Percentiles rank a stretch among this genome's conserved stretches.
phyloP scores from a whole-genome alignment of 2,329 filamentous ascomycete genomes.

The Pseudopyricularia javanii region DNA sequence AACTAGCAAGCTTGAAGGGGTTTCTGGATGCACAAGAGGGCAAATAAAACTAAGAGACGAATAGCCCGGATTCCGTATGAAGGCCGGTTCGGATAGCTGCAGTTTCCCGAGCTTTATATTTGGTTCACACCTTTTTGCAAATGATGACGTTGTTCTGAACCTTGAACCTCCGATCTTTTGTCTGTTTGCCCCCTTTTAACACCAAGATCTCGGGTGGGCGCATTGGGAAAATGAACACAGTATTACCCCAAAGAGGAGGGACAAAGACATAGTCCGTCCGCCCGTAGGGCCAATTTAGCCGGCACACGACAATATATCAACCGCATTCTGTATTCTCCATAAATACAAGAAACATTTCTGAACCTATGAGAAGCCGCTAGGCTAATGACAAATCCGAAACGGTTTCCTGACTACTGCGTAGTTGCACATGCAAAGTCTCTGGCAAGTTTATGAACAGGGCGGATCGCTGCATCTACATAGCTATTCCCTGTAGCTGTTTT shows the following conservation, averaged over 20 bases:
- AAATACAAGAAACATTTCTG: too few species aligned
- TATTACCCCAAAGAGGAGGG: neutral
- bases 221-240: neutral
- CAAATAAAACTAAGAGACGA: neutral
- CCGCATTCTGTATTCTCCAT: neutral
- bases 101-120: neutral
- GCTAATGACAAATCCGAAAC: too few species aligned
- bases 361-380: too few species aligned
- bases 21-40: neutral
- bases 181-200: neutral
- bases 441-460: too few species aligned
- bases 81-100: neutral
- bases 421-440: too few species aligned
- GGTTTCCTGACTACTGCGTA: too few species aligned
- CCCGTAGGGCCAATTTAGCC: neutral
- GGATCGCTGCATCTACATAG: too few species aligned
- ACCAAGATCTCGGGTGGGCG: neutral
- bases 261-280: neutral
- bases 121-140: neutral
- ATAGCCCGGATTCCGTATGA: neutral
- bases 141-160: neutral
- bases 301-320: neutral
- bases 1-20: neutral
- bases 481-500: too few species aligned
- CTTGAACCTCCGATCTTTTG: neutral